Percentiles rank a stretch among this genome's conserved stretches.
Evolutionary conservation across 306 rosid genomes (phyloP).

Genomic region (Trichosanthes truncata): DNA sequence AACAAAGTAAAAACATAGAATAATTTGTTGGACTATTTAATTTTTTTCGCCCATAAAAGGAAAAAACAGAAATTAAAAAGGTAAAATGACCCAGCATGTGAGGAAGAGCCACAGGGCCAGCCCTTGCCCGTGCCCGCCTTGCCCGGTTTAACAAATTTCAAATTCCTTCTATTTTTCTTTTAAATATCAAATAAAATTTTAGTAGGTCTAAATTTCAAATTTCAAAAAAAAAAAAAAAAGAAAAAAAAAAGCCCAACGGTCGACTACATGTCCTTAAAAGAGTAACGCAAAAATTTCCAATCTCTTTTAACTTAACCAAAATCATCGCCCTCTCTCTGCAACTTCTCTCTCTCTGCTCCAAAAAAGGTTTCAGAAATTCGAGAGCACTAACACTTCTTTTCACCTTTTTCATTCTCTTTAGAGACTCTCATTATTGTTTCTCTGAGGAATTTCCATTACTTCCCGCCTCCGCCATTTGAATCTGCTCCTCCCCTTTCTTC

Average conservation of each 20-base stretch:
- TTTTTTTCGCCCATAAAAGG: neutral
- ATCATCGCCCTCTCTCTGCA: slow-evolving; percentile 1
- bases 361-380: neutral
- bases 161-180: neutral
- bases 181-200: neutral
- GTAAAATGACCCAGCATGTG: neutral
- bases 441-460: neutral
- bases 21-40: neutral
- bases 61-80: neutral
- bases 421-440: neutral
- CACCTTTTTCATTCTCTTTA: neutral
- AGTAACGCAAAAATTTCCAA: slow-evolving; percentile 3
- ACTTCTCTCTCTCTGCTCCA: neutral
- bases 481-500: neutral
- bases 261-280: neutral
- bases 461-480: neutral
- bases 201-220: neutral
- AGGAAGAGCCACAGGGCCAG: neutral
- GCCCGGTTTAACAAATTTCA: slow-evolving; percentile 4
- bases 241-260: neutral
- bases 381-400: neutral
- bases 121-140: neutral
- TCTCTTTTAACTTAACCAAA: neutral
- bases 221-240: slow-evolving; percentile 4
- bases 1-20: neutral